phyloP scores from a whole-genome alignment of 805 yeast genomes.

The Candida lessepsii region DNA sequence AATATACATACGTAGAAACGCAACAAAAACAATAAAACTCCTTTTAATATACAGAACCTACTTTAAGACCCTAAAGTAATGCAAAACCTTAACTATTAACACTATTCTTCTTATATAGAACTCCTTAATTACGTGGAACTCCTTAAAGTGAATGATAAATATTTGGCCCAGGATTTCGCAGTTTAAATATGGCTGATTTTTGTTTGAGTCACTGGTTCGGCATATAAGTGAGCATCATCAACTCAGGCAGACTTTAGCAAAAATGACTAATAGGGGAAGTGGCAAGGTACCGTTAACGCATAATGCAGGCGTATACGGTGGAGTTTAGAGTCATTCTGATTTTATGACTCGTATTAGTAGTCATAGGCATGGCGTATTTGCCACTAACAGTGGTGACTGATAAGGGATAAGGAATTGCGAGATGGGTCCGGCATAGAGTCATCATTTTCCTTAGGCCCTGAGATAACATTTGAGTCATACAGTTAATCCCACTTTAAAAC shows the following conservation, averaged over 20 bases:
- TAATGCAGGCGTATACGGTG: background rate
- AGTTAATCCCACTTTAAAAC: too few species aligned
- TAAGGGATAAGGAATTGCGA: background rate
- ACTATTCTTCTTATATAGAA: background rate
- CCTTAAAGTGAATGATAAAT: background rate
- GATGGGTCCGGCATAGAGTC: background rate
- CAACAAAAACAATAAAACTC: slow-evolving; percentile 5
- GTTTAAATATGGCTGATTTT: slow-evolving; percentile 1
- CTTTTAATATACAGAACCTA: slow-evolving; percentile 4
- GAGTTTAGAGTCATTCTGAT: background rate
- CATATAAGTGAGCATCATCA: background rate
- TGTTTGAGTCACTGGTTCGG: slow-evolving; percentile 5
- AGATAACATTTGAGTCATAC: slow-evolving; percentile 1
- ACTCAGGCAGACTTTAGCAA: background rate
- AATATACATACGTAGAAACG: slow-evolving; percentile 9
- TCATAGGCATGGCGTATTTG: too few species aligned
- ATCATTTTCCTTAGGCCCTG: background rate
- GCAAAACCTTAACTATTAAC: background rate
- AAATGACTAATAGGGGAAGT: background rate
- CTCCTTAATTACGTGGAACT: background rate
- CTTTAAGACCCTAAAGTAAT: slow-evolving; percentile 1
- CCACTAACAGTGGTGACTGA: too few species aligned
- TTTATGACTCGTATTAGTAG: too few species aligned
- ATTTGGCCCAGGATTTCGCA: background rate
- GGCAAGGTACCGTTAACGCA: too few species aligned